Evolutionary conservation across 2,329 filamentous ascomycete species (phyloP).

Genomic region (Fusarium veterinarium): DNA sequence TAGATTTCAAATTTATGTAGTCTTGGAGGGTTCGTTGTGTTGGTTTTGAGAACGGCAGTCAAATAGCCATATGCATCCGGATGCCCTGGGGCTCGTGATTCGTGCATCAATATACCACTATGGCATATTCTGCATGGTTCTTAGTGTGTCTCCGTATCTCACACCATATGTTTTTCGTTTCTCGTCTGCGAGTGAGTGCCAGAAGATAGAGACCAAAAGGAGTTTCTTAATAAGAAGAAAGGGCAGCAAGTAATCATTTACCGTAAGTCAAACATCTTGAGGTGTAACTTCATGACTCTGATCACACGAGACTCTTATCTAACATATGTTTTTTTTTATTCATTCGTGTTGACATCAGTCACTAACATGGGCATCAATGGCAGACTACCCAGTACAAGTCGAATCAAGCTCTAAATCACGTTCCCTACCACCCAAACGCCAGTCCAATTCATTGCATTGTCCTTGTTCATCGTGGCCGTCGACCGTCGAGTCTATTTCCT

Average conservation of each 20-base stretch:
- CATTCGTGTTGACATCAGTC: neutral
- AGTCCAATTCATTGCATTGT: slow-evolving; percentile 4
- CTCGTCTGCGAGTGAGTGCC: neutral
- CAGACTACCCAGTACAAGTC: slow-evolving; percentile 4
- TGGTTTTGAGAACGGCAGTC: too few relatives aligned
- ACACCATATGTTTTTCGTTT: neutral
- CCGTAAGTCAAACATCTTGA: neutral
- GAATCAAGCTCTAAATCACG: slow-evolving; percentile 18
- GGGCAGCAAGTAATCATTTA: too few relatives aligned
- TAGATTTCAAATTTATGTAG: neutral
- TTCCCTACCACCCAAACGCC: slow-evolving; percentile 43
- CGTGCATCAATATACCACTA: neutral
- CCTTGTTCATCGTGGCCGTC: slow-evolving; percentile 46
- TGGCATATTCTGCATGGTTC: neutral
- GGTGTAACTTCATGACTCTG: neutral
- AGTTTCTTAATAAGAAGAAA: neutral
- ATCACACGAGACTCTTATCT: neutral
- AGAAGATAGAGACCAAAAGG: neutral
- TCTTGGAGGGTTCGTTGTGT: neutral
- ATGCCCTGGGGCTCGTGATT: neutral
- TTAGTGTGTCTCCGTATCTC: neutral
- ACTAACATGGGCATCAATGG: neutral
- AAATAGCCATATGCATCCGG: neutral
- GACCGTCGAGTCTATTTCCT: slow-evolving; percentile 59
- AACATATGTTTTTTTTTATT: neutral